Conservation (phyloP, 2,329 filamentous ascomycete species). For the Fusarium kyushuense region DNA sequence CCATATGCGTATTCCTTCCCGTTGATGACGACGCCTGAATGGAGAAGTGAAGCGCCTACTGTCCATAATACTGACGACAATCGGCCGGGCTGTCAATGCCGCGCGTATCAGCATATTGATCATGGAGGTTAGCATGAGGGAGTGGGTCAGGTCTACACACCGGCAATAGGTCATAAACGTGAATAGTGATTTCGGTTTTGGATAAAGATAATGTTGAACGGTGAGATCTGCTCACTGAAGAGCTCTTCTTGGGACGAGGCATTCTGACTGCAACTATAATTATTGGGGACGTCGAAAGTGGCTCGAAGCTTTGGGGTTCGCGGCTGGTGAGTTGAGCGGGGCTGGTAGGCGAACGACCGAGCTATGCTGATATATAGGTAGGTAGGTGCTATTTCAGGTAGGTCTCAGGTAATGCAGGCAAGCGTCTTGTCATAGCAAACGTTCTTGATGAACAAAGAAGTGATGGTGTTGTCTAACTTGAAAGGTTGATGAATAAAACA, state of each 20-base stretch:
- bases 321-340: constrained; percentile 37
- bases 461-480: constrained; percentile 2
- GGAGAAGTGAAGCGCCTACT: constrained; percentile 80
- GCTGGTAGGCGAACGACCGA: constrained; percentile 21
- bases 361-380: constrained; percentile 13
- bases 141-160: constrained; percentile 57
- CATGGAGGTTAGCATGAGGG: constrained; percentile 11
- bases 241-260: constrained; percentile 48
- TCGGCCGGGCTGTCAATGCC: constrained; percentile 70
- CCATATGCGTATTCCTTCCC: constrained; percentile 87
- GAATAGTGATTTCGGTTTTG: constrained; percentile 79
- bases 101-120: constrained; percentile 28
- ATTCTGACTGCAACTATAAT: constrained; percentile 40
- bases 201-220: constrained; percentile 75
- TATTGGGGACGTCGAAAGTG: constrained; percentile 44
- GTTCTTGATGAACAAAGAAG: constrained; percentile 10
- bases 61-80: constrained; percentile 83
- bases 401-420: constrained; percentile 4
- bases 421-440: constrained; percentile 1
- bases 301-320: constrained; percentile 33
- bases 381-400: constrained; percentile 2
- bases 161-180: constrained; percentile 82
- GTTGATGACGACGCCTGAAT: constrained; percentile 85
- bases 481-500: constrained; percentile 22
- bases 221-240: constrained; percentile 58